Conservation (phyloP, 352 stramenopile species). For the Halophytophthora batemanensis region DNA sequence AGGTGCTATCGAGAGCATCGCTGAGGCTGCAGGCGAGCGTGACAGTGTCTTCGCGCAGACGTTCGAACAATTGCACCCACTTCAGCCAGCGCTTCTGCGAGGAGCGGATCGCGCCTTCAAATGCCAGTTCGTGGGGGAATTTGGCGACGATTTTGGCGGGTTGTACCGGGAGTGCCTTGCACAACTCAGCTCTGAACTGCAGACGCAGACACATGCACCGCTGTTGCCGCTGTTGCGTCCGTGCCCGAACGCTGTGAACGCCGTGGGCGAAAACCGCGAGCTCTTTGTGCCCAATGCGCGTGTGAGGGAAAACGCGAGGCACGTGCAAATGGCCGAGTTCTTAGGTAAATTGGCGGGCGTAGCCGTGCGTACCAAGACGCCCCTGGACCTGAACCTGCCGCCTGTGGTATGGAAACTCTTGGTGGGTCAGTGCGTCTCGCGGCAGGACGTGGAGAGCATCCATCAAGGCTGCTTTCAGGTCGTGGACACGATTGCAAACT, state of each 20-base stretch:
- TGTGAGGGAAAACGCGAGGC: slow-evolving; percentile 38
- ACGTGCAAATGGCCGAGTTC: slow-evolving; percentile 91
- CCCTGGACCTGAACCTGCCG: slow-evolving; percentile 90
- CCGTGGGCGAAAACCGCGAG: slow-evolving; percentile 88
- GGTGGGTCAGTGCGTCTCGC: slow-evolving; percentile 69
- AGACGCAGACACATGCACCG: slow-evolving; percentile 60
- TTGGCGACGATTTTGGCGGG: slow-evolving; percentile 88
- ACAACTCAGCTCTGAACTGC: slow-evolving; percentile 85
- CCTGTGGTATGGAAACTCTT: slow-evolving; percentile 93
- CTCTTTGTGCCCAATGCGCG: slow-evolving; percentile 78
- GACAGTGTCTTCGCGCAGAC: slow-evolving; percentile 86
- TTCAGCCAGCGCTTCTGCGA: slow-evolving; percentile 83
- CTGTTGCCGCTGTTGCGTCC: slow-evolving; percentile 83
- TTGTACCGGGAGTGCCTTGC: slow-evolving; percentile 89
- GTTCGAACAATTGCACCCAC: slow-evolving; percentile 80
- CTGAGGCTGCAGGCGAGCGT: slow-evolving; percentile 42
- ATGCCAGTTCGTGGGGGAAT: slow-evolving; percentile 90
- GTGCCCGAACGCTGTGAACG: slow-evolving; percentile 85
- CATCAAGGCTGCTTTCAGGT: slow-evolving; percentile 85
- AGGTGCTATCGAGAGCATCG: slow-evolving; percentile 21
- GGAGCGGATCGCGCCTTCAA: slow-evolving; percentile 89
- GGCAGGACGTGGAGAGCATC: slow-evolving; percentile 82
- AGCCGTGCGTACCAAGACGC: slow-evolving; percentile 91
- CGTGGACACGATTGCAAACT: slow-evolving; percentile 87
- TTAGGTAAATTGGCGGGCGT: slow-evolving; percentile 94